Percentiles rank a stretch among this genome's conserved stretches.
Conservation (phyloP, 768 basidiomycete genomes). For the Phlebiopsis gigantea region DNA sequence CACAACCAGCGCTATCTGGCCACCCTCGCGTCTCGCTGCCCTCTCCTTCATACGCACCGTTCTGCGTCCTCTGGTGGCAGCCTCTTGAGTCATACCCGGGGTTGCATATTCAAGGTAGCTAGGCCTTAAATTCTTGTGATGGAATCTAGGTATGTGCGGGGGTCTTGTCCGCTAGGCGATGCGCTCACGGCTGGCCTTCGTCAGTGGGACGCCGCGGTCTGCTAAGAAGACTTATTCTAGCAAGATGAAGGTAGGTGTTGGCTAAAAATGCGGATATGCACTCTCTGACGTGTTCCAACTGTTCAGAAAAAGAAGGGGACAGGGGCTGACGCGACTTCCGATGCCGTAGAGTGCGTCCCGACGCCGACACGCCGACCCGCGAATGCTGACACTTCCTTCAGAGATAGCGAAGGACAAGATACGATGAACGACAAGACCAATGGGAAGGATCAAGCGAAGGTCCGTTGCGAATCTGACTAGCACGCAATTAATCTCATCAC, state of each 20-base stretch:
- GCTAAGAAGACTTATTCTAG: not conserved
- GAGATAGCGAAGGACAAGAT: not conserved
- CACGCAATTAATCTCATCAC: no score
- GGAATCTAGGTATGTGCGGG: no score
- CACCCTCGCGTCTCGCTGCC: not conserved
- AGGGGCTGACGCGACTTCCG: not conserved
- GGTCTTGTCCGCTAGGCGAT: no score
- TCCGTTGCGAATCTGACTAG: no score
- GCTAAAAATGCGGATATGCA: not conserved
- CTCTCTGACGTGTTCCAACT: not conserved
- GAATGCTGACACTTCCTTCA: not conserved
- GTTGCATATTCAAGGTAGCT: no score
- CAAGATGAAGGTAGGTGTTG: not conserved
- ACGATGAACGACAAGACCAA: not conserved
- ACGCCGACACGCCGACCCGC: not conserved
- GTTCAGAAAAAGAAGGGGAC: not conserved
- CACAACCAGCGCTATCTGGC: not conserved
- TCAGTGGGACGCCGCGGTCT: not conserved
- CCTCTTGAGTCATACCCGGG: no score
- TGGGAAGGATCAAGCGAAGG: not conserved
- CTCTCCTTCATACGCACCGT: not conserved
- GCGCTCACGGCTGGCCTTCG: not conserved
- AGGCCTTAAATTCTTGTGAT: no score
- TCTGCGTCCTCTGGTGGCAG: no score
- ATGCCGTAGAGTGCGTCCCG: not conserved